Percentiles rank a stretch among this genome's conserved stretches.
phyloP scores from a whole-genome alignment of 805 yeast genomes.

The Blastobotrys attinorum region DNA sequence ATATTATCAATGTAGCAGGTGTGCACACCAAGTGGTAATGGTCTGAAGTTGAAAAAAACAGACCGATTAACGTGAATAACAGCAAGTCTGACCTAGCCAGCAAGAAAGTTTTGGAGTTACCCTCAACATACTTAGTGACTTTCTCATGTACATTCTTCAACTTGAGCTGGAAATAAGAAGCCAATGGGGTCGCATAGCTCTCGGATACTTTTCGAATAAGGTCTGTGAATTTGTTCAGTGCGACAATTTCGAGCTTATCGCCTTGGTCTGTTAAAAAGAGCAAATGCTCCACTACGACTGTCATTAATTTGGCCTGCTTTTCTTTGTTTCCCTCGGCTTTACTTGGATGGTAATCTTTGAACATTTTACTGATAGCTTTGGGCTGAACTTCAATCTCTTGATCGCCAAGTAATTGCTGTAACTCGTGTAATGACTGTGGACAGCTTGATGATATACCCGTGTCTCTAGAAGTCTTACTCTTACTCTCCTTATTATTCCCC shows the following conservation, averaged over 20 bases:
- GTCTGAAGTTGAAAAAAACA: slow-evolving; percentile 87
- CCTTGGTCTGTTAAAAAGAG: slow-evolving; percentile 39
- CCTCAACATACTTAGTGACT: neutral
- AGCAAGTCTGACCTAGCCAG: slow-evolving; percentile 46
- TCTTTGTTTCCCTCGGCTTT: slow-evolving; percentile 77
- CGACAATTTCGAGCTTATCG: neutral
- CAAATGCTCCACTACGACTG: slow-evolving; percentile 55
- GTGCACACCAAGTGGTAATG: slow-evolving; percentile 88
- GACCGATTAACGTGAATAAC: slow-evolving; percentile 64
- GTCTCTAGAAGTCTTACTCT: neutral
- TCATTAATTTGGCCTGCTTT: slow-evolving; percentile 54
- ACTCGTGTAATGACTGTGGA: slow-evolving; percentile 8
- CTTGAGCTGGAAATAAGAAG: slow-evolving; percentile 22
- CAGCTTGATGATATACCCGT: too few species aligned
- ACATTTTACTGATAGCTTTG: slow-evolving; percentile 41
- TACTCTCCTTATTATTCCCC: slow-evolving; percentile 4
- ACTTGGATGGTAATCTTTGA: slow-evolving; percentile 63
- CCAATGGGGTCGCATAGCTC: slow-evolving; percentile 5
- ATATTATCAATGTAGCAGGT: slow-evolving; percentile 66
- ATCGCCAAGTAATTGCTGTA: slow-evolving; percentile 1
- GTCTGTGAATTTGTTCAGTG: slow-evolving; percentile 16
- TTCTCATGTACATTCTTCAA: neutral
- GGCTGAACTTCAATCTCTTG: slow-evolving; percentile 34
- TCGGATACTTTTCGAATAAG: slow-evolving; percentile 23
- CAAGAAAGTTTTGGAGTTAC: neutral